These are phyloP conservation scores for Paramyrothecium sp. DNA, from an alignment of 2,329 filamentous ascomycete species.

Conservation along the genomic window DNA sequence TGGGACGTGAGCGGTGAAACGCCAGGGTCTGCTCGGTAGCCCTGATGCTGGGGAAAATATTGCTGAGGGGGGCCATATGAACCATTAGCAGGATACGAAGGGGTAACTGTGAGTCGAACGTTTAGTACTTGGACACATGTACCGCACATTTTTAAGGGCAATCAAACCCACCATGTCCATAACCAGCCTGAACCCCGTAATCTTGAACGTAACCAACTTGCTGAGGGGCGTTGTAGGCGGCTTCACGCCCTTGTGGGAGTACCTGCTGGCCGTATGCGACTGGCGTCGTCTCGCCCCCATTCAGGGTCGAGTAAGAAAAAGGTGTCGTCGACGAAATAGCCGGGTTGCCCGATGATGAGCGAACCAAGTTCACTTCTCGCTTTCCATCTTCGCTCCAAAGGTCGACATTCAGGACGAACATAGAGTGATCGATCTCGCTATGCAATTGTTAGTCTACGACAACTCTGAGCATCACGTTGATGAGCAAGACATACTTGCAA, in stretches of 20 bases:
- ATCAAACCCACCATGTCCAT: slow-evolving; percentile 26
- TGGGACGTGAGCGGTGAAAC: slow-evolving; percentile 23
- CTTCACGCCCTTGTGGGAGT: slow-evolving; percentile 36
- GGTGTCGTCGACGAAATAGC: slow-evolving; percentile 81
- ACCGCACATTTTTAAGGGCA: no score
- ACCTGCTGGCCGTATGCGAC: slow-evolving; percentile 31
- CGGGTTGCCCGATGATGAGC: slow-evolving; percentile 63
- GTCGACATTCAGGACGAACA: slow-evolving; percentile 62
- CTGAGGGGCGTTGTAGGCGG: slow-evolving; percentile 24
- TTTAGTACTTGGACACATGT: not conserved
- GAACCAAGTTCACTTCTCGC: slow-evolving; percentile 65
- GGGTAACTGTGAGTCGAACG: slow-evolving; percentile 9
- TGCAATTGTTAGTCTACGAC: not conserved
- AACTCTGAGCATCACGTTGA: not conserved
- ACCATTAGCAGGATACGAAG: slow-evolving; percentile 27
- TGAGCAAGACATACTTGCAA: slow-evolving; percentile 59
- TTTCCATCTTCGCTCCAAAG: slow-evolving; percentile 65
- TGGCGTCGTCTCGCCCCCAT: slow-evolving; percentile 29
- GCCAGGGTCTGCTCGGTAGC: slow-evolving; percentile 24
- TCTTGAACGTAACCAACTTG: slow-evolving; percentile 29
- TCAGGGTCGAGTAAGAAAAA: slow-evolving; percentile 64
- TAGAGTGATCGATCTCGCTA: slow-evolving; percentile 36
- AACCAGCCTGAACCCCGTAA: slow-evolving; percentile 26
- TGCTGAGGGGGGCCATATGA: slow-evolving; percentile 35
- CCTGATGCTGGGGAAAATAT: slow-evolving; percentile 31